These are phyloP conservation scores for Exophiala calicioides DNA, from an alignment of 2,329 filamentous ascomycete genomes.

Conservation along the genomic window DNA sequence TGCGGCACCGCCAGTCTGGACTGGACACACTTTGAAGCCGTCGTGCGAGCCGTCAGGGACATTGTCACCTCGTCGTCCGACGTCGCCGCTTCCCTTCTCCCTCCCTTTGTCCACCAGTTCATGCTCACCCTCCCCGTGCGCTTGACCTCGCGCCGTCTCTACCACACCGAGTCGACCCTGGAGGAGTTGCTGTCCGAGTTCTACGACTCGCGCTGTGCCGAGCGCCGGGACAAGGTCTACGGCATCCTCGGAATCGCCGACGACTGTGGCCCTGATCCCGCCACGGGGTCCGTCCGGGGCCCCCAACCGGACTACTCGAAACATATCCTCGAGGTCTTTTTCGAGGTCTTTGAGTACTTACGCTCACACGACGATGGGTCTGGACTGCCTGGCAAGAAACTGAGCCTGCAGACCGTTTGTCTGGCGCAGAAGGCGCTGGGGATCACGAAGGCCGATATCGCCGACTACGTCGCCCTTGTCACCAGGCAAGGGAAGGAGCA, in stretches of 20 bases:
- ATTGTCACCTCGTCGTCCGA: not conserved
- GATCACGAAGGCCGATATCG: constrained; percentile 14
- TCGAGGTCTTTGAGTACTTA: constrained; percentile 25
- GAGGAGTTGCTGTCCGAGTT: constrained; percentile 29
- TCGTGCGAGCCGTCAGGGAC: constrained; percentile 32
- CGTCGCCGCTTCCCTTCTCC: not conserved
- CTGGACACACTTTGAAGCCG: constrained; percentile 44
- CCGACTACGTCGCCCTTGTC: constrained; percentile 6
- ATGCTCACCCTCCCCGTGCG: constrained; percentile 26
- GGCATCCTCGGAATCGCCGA: constrained; percentile 30
- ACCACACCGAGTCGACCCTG: constrained; percentile 20
- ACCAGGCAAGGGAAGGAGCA: not conserved
- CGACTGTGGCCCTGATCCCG: constrained; percentile 21
- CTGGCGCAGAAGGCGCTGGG: constrained; percentile 13
- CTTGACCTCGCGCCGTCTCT: constrained; percentile 22
- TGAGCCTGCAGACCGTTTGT: constrained; percentile 10
- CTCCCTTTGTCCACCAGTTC: constrained; percentile 14
- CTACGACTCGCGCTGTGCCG: constrained; percentile 29
- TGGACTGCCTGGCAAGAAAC: not conserved
- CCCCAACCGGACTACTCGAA: constrained; percentile 28
- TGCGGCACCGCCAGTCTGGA: constrained; percentile 43
- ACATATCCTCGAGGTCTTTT: constrained; percentile 28
- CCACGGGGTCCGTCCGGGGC: not conserved
- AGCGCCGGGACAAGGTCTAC: constrained; percentile 30
- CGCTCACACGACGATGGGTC: too few species aligned